Conservation (phyloP, 257 asterid species). For the Nicotiana noctiflora region DNA sequence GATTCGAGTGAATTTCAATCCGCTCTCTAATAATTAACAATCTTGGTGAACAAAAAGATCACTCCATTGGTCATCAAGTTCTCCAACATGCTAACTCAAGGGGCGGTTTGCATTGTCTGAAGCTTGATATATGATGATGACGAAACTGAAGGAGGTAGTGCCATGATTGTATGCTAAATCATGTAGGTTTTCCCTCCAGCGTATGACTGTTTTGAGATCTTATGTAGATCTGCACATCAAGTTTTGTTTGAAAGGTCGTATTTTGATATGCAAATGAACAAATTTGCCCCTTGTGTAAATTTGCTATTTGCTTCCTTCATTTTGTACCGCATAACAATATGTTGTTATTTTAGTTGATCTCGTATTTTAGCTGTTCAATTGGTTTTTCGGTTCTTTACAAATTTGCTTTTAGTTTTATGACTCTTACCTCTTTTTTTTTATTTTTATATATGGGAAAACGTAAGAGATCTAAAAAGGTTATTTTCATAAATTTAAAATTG, state of each 20-base stretch:
- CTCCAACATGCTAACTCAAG: neutral
- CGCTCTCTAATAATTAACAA: neutral
- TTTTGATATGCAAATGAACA: neutral
- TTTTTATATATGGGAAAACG: too few relatives aligned
- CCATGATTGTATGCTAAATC: neutral
- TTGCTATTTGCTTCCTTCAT: conserved; percentile 4
- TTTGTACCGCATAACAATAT: neutral
- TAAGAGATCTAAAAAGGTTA: too few relatives aligned
- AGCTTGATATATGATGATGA: neutral
- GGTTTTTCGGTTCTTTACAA: too few relatives aligned
- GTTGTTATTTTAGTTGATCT: neutral
- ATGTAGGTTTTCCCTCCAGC: neutral
- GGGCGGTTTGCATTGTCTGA: neutral
- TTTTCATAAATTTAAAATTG: too few relatives aligned
- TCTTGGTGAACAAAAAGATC: neutral
- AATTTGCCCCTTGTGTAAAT: neutral
- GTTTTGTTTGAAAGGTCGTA: neutral
- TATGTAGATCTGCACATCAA: neutral
- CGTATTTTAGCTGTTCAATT: too few relatives aligned
- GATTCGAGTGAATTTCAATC: neutral
- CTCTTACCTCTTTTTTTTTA: too few relatives aligned
- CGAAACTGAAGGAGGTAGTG: neutral
- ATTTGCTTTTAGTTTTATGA: too few relatives aligned
- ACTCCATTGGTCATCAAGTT: neutral
- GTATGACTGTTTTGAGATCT: neutral